Evolutionary conservation across 495 filamentous ascomycete genomes (phyloP), one percentile per base, ranked within the genome.

Genomic region (Penicillium arizonense): DNA sequence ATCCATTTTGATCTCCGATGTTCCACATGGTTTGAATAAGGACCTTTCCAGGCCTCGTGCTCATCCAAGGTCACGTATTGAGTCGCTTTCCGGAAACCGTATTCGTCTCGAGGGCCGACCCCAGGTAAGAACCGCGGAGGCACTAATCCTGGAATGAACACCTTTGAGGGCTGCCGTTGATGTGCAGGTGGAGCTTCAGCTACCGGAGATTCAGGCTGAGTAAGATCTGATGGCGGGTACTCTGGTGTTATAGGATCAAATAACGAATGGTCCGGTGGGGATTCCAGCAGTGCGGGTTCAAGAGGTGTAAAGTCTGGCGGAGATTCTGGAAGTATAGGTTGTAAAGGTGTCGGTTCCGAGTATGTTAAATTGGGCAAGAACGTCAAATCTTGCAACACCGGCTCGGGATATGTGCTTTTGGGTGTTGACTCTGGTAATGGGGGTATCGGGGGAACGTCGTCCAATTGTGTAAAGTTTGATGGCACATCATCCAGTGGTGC

Each of bases 61-160:
- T 91, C 78, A 20, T 86, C 77, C 11, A 84, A 65, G 18, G 80
- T 86, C 44, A 96, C 80, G 58, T 96, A 85, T 56, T 90, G 83
- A 9, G 78, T 91, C n/a, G 83, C 82, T 70, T 96, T 98, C 16
- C 86, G 84, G 63, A 98, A 98, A 2, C 94, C 94, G 65, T 96
- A 94, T 23, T 87, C 82, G 68, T 96, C 91, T n/a, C 90, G 83
- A 53, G 55, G 62, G 5, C 66, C 65, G 18, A 61, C 70, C 43
- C 58, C 65, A 41, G 58, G 52, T 23, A 61, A 47, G 35, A 76
- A 55, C n/a, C 61, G 64, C 6, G 69, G 75, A 7, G 63, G 74
- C 28, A 75, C 67, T 26, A 58, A 60, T 39, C 77, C 77, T 33
- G 76, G 75, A 57, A 69, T 67, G 45, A 71, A 60, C 6, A 74